Conservation (phyloP, 257 asterid genomes). For the Anisodus acutangulus region DNA sequence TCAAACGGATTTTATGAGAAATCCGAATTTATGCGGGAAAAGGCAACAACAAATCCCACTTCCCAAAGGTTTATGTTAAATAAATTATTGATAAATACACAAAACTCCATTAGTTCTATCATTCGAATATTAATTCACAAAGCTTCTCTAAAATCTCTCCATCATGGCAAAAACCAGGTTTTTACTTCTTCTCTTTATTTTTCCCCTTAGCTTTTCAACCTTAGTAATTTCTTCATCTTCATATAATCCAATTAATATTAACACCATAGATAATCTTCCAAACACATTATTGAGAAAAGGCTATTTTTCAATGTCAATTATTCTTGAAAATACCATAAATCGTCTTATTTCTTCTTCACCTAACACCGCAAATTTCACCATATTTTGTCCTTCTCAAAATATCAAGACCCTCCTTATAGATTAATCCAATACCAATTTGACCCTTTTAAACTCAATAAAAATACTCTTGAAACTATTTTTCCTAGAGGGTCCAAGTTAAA, state of each 20-base stretch:
- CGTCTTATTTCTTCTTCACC: background rate
- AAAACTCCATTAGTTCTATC: background rate
- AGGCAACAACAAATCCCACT: background rate
- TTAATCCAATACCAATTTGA: conserved; percentile 12
- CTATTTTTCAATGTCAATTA: conserved; percentile 16
- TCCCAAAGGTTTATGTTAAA: background rate
- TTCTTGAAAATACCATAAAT: background rate
- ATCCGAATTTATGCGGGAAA: background rate
- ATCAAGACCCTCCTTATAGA: conserved; percentile 1
- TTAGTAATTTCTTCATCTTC: background rate
- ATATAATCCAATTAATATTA: background rate
- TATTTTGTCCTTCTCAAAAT: conserved; percentile 11
- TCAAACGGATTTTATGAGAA: background rate
- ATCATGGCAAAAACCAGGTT: background rate
- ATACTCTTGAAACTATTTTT: background rate
- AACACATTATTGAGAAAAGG: background rate
- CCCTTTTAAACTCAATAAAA: background rate
- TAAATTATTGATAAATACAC: background rate
- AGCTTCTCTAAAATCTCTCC: background rate
- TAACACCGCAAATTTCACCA: background rate
- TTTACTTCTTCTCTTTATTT: background rate
- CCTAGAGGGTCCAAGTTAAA: background rate
- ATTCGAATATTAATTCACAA: background rate
- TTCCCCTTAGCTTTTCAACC: background rate
- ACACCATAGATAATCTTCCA: background rate